Evolutionary conservation across 352 stramenopile genomes (phyloP).

Genomic region (Globisporangium splendens): DNA sequence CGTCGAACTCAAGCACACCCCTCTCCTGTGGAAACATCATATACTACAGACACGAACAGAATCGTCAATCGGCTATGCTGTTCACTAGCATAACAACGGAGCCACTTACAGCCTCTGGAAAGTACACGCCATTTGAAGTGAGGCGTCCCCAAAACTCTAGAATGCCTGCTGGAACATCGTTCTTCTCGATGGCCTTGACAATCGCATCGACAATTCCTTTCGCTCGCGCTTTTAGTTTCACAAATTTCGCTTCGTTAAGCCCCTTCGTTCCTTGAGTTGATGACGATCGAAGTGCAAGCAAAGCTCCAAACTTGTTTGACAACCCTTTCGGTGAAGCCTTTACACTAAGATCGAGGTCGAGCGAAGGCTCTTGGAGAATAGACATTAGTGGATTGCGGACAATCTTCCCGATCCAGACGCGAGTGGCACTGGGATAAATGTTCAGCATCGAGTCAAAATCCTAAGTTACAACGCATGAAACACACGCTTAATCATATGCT

Average conservation of each 20-base stretch:
- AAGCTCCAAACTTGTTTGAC: slow-evolving; percentile 39
- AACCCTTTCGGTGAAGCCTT: slow-evolving; percentile 34
- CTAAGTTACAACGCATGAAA: slow-evolving; percentile 17
- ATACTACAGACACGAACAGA: slow-evolving; percentile 29
- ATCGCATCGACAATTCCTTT: slow-evolving; percentile 53
- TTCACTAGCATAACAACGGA: neutral
- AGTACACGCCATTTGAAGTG: slow-evolving; percentile 58
- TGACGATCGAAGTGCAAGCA: slow-evolving; percentile 25
- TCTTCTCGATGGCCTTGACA: slow-evolving; percentile 42
- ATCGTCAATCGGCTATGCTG: neutral
- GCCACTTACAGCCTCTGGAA: slow-evolving; percentile 42
- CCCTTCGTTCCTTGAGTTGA: neutral
- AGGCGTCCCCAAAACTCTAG: slow-evolving; percentile 56
- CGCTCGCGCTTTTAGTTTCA: slow-evolving; percentile 61
- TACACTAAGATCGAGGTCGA: slow-evolving; percentile 46
- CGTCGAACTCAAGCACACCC: slow-evolving; percentile 46
- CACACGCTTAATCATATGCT: neutral
- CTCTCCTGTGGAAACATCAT: slow-evolving; percentile 46
- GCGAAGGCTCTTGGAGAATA: slow-evolving; percentile 39
- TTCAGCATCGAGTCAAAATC: slow-evolving; percentile 59
- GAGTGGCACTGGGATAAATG: slow-evolving; percentile 66
- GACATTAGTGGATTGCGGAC: slow-evolving; percentile 44
- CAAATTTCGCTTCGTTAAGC: slow-evolving; percentile 17
- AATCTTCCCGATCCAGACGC: slow-evolving; percentile 54
- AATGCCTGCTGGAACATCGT: slow-evolving; percentile 48